Evolutionary conservation across 495 filamentous ascomycete species (phyloP).

Genomic region (Hyphodiscus hymeniophilus): DNA sequence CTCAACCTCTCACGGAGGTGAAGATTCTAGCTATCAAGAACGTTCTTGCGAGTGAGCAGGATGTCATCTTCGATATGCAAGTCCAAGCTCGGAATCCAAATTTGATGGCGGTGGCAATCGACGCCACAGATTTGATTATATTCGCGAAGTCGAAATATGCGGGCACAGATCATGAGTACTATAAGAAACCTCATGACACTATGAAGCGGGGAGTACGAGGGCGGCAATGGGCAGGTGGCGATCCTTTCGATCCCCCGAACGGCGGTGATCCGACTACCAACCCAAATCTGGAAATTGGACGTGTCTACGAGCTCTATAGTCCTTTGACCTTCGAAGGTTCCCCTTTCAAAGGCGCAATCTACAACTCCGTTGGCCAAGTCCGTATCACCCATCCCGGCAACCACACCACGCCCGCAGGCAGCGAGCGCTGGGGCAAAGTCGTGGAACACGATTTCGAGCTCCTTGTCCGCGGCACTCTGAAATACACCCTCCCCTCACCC

Average conservation of each 20-base stretch:
- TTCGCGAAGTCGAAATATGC: conserved; percentile 90
- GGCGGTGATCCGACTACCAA: conserved; percentile 50
- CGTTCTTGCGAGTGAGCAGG: conserved; percentile 87
- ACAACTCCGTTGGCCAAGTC: conserved; percentile 71
- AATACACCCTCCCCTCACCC: conserved; percentile 83
- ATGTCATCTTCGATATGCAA: conserved; percentile 90
- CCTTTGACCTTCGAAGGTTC: conserved; percentile 81
- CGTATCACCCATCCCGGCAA: conserved; percentile 79
- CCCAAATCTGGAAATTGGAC: conserved; percentile 83
- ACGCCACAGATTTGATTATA: conserved; percentile 78
- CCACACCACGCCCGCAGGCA: conserved; percentile 75
- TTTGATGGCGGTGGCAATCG: conserved; percentile 73
- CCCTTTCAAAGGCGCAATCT: conserved; percentile 59
- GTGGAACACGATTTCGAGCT: conserved; percentile 86
- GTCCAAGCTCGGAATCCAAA: conserved; percentile 88
- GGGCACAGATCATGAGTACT: conserved; percentile 64
- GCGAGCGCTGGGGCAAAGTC: conserved; percentile 85
- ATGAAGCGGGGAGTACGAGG: conserved; percentile 18
- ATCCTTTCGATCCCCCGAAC: conserved; percentile 58
- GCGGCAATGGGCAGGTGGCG: conserved; percentile 56
- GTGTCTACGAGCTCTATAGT: conserved; percentile 78
- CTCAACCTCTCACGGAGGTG: conserved; percentile 76
- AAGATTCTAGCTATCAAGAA: conserved; percentile 70
- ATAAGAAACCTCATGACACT: conserved; percentile 43
- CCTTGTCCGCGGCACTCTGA: conserved; percentile 80